Conservation (phyloP, 352 stramenopile genomes). For the Globisporangium spiculum region DNA sequence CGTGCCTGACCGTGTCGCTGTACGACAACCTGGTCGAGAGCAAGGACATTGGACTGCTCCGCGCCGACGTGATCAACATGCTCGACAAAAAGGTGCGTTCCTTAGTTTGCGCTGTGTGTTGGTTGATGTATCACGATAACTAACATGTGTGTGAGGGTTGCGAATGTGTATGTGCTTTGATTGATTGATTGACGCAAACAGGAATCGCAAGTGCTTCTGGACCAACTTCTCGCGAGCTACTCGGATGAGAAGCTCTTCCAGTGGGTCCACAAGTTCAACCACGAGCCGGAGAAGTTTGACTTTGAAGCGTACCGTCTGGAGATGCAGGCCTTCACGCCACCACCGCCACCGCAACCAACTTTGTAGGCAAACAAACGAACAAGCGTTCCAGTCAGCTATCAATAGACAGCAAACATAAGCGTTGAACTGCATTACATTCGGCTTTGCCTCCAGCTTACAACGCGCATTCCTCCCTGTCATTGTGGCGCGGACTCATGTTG, state of each 20-base stretch:
- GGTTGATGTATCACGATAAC: background rate
- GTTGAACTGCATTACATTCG: background rate
- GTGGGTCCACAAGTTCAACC: conserved; percentile 85
- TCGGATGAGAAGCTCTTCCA: conserved; percentile 61
- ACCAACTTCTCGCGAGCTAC: conserved; percentile 68
- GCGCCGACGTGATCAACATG: conserved; percentile 85
- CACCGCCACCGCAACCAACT: background rate
- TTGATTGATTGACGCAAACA: conserved; percentile 7
- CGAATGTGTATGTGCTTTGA: background rate
- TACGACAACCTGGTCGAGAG: conserved; percentile 69
- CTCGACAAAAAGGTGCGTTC: conserved; percentile 65
- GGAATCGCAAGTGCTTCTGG: conserved; percentile 67
- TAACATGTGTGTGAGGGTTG: background rate
- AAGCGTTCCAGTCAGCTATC: background rate
- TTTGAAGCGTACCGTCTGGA: conserved; percentile 72
- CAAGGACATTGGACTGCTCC: conserved; percentile 75
- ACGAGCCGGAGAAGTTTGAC: conserved; percentile 79
- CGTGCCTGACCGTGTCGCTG: conserved; percentile 78
- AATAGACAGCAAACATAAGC: background rate
- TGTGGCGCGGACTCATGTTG: background rate
- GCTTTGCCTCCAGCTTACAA: background rate
- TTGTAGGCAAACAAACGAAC: background rate
- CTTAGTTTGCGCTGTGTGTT: background rate
- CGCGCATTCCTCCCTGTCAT: no score
- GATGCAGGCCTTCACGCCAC: conserved; percentile 29